Conservation (phyloP, 1,284 basidiomycete species). For the Dichomitus squalens region DNA sequence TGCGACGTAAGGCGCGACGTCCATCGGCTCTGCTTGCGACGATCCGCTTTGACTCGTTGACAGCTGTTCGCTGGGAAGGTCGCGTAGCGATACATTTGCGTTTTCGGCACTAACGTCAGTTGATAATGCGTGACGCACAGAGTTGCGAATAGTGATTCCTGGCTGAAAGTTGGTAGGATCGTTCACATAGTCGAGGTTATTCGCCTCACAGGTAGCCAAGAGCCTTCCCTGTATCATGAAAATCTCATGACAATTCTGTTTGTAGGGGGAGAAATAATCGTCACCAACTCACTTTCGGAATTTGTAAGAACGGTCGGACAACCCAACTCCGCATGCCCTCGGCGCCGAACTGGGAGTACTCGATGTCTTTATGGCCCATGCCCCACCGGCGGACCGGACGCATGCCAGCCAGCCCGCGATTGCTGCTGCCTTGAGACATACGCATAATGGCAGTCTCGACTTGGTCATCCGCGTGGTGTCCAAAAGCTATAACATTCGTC, state of each 20-base stretch:
- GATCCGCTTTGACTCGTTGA: background rate
- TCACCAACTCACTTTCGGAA: constrained; percentile 58
- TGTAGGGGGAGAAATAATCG: background rate
- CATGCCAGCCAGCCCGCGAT: constrained; percentile 67
- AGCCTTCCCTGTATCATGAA: constrained; percentile 59
- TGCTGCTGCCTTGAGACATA: constrained; percentile 54
- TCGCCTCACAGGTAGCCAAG: constrained; percentile 68
- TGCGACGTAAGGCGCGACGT: constrained; percentile 9
- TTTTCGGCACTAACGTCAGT: background rate
- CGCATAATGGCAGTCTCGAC: constrained; percentile 78
- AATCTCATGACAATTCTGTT: background rate
- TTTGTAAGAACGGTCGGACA: constrained; percentile 63
- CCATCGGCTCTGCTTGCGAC: background rate
- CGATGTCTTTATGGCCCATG: constrained; percentile 55
- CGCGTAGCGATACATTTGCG: background rate
- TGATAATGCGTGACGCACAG: constrained; percentile 48
- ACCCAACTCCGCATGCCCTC: constrained; percentile 69
- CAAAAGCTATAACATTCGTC: constrained; percentile 55
- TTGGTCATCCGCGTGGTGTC: constrained; percentile 80
- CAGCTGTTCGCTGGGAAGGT: background rate
- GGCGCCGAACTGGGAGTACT: constrained; percentile 43
- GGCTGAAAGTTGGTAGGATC: constrained; percentile 78
- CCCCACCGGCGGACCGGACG: constrained; percentile 66
- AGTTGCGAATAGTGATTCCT: constrained; percentile 67
- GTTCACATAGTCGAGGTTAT: constrained; percentile 58